Conservation (phyloP, 768 basidiomycete genomes). For the Krasilnikovozyma curviuscula region DNA sequence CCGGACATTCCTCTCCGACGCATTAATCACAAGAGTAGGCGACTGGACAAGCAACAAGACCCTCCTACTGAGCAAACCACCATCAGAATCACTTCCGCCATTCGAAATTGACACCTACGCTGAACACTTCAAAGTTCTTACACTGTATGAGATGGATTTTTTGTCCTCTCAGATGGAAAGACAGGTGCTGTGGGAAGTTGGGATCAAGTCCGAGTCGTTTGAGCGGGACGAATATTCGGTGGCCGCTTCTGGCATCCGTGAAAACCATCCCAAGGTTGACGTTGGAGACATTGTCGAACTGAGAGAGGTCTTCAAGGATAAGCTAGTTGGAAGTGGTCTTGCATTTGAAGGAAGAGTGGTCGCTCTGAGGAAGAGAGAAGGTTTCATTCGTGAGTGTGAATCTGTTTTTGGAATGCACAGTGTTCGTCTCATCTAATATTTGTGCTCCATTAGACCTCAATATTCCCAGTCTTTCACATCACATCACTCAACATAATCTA, state of each 20-base stretch:
- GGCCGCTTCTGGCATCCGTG: conserved; percentile 22
- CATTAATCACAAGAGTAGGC: too few relatives aligned
- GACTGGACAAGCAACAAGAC: too few relatives aligned
- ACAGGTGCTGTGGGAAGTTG: background rate
- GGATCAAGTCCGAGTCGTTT: background rate
- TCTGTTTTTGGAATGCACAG: conserved; percentile 13
- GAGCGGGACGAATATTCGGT: background rate
- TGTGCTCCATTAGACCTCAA: conserved; percentile 7
- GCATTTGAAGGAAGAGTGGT: conserved; percentile 22
- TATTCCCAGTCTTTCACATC: background rate
- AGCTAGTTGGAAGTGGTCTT: conserved; percentile 12
- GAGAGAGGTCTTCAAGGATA: conserved; percentile 17
- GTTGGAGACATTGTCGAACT: conserved; percentile 23
- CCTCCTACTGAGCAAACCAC: too few relatives aligned
- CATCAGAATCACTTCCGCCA: background rate
- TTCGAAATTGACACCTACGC: background rate
- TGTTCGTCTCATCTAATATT: background rate
- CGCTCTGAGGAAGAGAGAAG: conserved; percentile 18
- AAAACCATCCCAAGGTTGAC: conserved; percentile 23
- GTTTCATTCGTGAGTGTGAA: conserved; percentile 15
- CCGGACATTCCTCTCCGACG: too few relatives aligned
- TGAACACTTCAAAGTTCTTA: background rate
- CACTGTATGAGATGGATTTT: background rate
- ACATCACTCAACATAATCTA: conserved; percentile 11
- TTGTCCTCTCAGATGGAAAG: background rate